Evolutionary conservation across 768 basidiomycete genomes (phyloP), one percentile per base, ranked within the genome.

Genomic region (Leucocoprinus leucothites): DNA sequence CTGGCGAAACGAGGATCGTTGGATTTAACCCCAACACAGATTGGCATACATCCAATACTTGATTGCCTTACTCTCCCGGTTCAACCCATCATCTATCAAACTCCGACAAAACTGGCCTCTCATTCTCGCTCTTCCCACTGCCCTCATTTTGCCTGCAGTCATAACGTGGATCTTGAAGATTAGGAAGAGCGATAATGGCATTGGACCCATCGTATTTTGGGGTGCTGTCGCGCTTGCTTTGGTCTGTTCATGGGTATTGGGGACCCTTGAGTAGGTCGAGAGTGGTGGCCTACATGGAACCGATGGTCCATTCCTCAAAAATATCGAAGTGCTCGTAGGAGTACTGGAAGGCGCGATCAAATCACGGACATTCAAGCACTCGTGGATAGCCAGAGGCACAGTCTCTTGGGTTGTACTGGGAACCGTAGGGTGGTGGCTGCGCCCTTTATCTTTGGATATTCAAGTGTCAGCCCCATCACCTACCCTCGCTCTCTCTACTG

Each of bases 191-290:
- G 82, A 93, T 65, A 76, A 79, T 13, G 94, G 91, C 0, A 66
- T 91, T 4, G 91, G 91, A 0, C 75, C 73, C 0, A 64, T 83
- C 16, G 82, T 87, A 67, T 65, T 94, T 4, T 80, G 81, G 0
- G 68, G 79, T 51, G 74, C 86, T 11, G 69, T 93, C 42, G 70
- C 79, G 22, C 78, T 79, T 3, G 70, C 83, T 0, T 71, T 98
- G 7, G 44, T 88, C 0, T 75, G 76, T 9, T 87, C 85, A 1
- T 73, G 81, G 0, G 58, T 68, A 0, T 89, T 82, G 66, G 98
- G 96, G 96, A 60, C 89, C 1, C 59, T 94, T 36, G 97, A 98
- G 65, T 90, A 86, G 81, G 70, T 18, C 28, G 19, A n/a, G n/a
- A n/a, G n/a, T n/a, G n/a, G n/a, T n/a, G n/a, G n/a, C n/a, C n/a